Evolutionary conservation across 2,329 filamentous ascomycete species (phyloP), one percentile per base, ranked within the genome.

Genomic region (Colletotrichum sp.): DNA sequence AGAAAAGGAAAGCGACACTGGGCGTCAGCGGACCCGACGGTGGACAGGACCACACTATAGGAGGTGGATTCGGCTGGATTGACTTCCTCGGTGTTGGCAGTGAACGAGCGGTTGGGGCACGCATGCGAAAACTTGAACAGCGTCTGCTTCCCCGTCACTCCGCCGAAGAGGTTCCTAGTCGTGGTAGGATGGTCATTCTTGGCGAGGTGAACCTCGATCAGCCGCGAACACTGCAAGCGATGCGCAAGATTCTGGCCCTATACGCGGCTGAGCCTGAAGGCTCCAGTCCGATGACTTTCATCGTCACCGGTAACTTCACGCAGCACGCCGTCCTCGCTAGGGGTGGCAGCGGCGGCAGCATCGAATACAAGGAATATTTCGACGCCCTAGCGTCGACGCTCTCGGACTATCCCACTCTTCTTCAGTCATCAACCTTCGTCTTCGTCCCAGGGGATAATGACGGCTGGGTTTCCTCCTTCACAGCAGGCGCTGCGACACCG

Each of bases 371-470:
- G 86, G 97, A 99, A 85, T 94, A 94, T 82, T 98, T 99, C 83
- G 96, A 99, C 85, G 92, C 93, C 10, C 90, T 99, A 15, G 96
- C 97, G 5, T 92, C 93, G 3, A 90, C 95, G 2, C 89, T 99
- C 7, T 90, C 94, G 9, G 96, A 99, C 79, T 99, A 95, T 81
- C 95, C 95, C 5, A 89, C 91, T 1, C 90, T 99, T 16, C 90
- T 99, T 59, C 93, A 94, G 72, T 90, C 91, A 30, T 93, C 94
- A 7, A 96, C 94, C 0, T 98, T 99, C 83, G 88, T 98, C 36
- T 98, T 99, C 82, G 94, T 99, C 0, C 97, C 97, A 0, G 97
- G 97, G 34, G 96, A 99, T 85, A 98, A 98, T 82, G 97, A 99
- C 83, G 96, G 95, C n/a, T 99, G 97, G 97, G 92, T 94, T 7